Conservation (phyloP, 768 basidiomycete species). For the Calocera cornea region DNA sequence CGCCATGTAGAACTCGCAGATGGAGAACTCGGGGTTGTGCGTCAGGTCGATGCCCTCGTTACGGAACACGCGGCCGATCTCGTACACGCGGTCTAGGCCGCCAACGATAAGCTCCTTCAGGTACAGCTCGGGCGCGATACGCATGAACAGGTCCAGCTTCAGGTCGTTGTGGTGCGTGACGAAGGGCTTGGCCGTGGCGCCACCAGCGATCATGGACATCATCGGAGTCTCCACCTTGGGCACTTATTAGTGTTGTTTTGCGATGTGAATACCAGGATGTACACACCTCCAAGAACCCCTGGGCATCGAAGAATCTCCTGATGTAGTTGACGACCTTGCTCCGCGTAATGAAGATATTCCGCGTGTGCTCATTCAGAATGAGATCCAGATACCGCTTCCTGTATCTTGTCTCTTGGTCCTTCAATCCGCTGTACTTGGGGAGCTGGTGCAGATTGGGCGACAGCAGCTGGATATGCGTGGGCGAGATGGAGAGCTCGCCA, state of each 20-base stretch:
- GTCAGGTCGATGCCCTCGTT: conserved; percentile 99
- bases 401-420: conserved; percentile 95
- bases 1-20: conserved; percentile 99
- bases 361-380: conserved; percentile 81
- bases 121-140: conserved; percentile 94
- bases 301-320: conserved; percentile 73
- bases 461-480: conserved; percentile 69
- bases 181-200: conserved; percentile 98
- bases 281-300: conserved; percentile 77
- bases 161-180: conserved; percentile 98
- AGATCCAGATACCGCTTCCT: conserved; percentile 98
- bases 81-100: conserved; percentile 93
- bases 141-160: conserved; percentile 88
- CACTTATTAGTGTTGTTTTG: not conserved
- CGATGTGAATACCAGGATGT: not conserved
- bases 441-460: conserved; percentile 94
- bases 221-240: conserved; percentile 84
- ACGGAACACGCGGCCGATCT: conserved; percentile 94
- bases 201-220: conserved; percentile 90
- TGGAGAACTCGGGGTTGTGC: conserved; percentile 98
- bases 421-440: conserved; percentile 88
- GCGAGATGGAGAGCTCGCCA: conserved; percentile 85
- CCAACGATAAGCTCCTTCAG: conserved; percentile 96
- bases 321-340: conserved; percentile 85
- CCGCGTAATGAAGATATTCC: conserved; percentile 82